These are phyloP conservation scores for Rhynchosporium graminicola DNA, from an alignment of 2,329 filamentous ascomycete genomes.

Conservation along the genomic window DNA sequence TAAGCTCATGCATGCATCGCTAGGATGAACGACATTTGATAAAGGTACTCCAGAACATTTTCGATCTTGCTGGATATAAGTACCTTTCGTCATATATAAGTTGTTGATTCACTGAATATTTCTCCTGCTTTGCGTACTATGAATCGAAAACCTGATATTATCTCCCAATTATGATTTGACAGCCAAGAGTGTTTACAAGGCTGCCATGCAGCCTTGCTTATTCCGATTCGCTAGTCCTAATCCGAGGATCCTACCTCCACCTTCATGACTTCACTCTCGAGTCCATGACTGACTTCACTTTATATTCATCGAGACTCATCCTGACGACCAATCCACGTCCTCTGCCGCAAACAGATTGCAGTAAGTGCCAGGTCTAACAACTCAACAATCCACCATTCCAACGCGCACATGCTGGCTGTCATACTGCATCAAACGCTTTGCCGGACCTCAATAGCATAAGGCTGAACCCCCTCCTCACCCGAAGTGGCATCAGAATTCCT, in stretches of 20 bases:
- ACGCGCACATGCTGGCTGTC: no score
- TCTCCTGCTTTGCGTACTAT: no score
- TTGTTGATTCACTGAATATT: background rate
- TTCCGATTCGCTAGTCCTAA: conserved; percentile 9
- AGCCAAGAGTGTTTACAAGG: conserved; percentile 9
- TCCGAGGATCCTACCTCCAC: conserved; percentile 8
- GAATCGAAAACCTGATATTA: no score
- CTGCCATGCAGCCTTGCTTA: conserved; percentile 9
- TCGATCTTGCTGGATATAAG: background rate
- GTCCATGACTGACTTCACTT: background rate
- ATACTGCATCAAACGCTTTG: no score
- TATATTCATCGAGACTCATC: background rate
- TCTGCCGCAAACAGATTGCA: conserved; percentile 3
- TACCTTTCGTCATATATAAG: background rate
- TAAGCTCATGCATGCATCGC: conserved; percentile 23
- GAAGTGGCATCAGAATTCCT: background rate
- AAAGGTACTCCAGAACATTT: background rate
- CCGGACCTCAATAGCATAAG: background rate
- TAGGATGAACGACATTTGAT: conserved; percentile 13
- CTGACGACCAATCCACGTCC: background rate
- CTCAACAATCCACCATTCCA: no score
- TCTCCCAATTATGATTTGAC: no score
- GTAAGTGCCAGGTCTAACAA: no score
- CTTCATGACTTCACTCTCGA: conserved; percentile 7
- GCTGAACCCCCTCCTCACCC: background rate